Base-by-base conservation (phyloP, 345 rosid genomes). In the Euclidium syriacum region DNA sequence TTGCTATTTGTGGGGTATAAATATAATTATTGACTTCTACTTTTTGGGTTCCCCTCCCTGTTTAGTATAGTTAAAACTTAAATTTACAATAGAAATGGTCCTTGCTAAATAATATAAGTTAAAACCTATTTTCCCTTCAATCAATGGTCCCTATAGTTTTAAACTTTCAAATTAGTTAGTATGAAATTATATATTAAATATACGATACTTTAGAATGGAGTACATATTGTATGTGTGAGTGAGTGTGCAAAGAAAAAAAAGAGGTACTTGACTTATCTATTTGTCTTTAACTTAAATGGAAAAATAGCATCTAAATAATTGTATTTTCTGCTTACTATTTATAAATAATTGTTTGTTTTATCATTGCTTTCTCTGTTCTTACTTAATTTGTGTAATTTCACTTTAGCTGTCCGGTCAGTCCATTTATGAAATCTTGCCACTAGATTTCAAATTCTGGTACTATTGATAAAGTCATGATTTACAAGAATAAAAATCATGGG, bases 381-480 rank as follows among this genome's bases (percentile, higher is more conserved):
- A 49, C 75, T 71, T 71, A 71, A 64, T 71, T 56, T 71, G 75
- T 64, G 75, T 64, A 57, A 71, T 64, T 57, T 64, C 66, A 71
- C 75, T 71, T 64, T 64, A 64, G 61, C 75, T 71, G 75, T 64
- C 53, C 32, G 66, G 75, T 57, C 61, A 64, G 19, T 58, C 61
- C 48, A 71, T 71, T 71, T 49, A 64, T 71, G 70, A 71, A 64
- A 48, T 33, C 20, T 64, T 42, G 60, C 71, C 75, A 64, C 75
- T 63, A 64, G 30, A 71, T 64, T 64, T 64, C 58, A 57, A 71
- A 71, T 41, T 40, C n/a, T 71, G 23, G 70, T 71, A 71, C 70
- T 64, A 33, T 50, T 71, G 65, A 71, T 64, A 57, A 63, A 71
- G 75, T 41, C 10, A 57, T 64, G 70, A 71, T 64, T 57, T 63